phyloP scores from a whole-genome alignment of 108 stramenopile species.

The Cyclotella sp. region DNA sequence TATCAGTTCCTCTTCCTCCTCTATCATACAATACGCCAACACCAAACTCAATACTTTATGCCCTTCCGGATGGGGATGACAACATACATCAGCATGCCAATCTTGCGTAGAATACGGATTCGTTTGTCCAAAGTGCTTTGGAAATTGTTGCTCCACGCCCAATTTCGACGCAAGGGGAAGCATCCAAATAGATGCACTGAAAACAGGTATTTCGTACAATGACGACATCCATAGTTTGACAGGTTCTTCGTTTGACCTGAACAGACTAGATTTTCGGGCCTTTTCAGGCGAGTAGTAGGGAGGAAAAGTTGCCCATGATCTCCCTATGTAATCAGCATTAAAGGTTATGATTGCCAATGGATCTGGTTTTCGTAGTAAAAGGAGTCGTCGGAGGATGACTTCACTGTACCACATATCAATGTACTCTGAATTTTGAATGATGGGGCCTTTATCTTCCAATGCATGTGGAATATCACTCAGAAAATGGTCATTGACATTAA shows the following conservation, averaged over 20 bases:
- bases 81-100: constrained; percentile 41
- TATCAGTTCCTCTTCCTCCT: constrained; percentile 40
- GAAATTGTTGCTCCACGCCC: constrained; percentile 30
- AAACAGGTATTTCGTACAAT: constrained; percentile 45
- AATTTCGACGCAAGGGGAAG: constrained; percentile 42
- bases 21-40: constrained; percentile 35
- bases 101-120: constrained; percentile 26
- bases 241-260: constrained; percentile 33
- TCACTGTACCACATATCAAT: constrained; percentile 25
- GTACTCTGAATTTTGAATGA: constrained; percentile 16
- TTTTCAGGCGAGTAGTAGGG: not conserved
- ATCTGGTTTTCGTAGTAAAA: constrained; percentile 44
- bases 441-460: constrained; percentile 35
- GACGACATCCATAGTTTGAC: constrained; percentile 37
- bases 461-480: constrained; percentile 34
- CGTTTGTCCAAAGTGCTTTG: constrained; percentile 1
- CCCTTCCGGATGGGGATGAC: constrained; percentile 31
- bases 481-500: constrained; percentile 44
- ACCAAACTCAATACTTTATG: constrained; percentile 36
- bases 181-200: constrained; percentile 44
- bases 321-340: constrained; percentile 43
- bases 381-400: constrained; percentile 31
- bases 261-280: constrained; percentile 9
- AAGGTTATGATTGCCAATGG: constrained; percentile 43
- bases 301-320: constrained; percentile 20